Evolutionary conservation across 257 asterid genomes (phyloP), one percentile per base, ranked within the genome.

Genomic region (Striga asiatica): DNA sequence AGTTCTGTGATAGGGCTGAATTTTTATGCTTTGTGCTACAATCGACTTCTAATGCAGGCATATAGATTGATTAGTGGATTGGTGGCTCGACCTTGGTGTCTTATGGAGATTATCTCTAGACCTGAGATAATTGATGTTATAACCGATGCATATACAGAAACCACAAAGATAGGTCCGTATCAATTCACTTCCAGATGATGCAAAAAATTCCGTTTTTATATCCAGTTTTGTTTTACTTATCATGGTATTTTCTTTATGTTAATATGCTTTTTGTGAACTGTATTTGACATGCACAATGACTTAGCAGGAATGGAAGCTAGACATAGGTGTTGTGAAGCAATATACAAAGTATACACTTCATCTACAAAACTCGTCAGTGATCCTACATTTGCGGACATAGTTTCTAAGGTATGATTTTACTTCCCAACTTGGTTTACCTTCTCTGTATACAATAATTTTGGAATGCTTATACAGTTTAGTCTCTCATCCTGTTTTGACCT

Each of bases 271-370:
- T 31, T 34, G 32, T 14, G 38, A 18, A 18, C 46, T 42, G 47
- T 51, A 49, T 57, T 16, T 35, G 34, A 20, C 27, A 29, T 27
- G 10, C 22, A 14, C 22, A 24, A 38, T 22, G 47, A 35, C 64
- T 41, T 55, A 22, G 57, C 89, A 92, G 98, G 97, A 55, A 92
- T 92, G 98, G 97, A 92, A 77, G 87, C 89, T 50, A 80, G 95
- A 20, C 91, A 92, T 48, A 80, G 79, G 60, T 87, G 97, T 64
- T 92, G 94, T 55, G 76, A 84, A 73, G 84, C 91, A 65, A 74
- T 92, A 62, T 60, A 60, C 72, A 71, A 60, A 66, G 78, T 70
- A 43, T 65, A 84, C 53, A 17, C 78, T 5, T 81, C 89, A 27
- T 80, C 92, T 34, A 56, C 64, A 60, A 82, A 69, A 69, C 85